These are phyloP conservation scores for Euclidium syriacum DNA, from an alignment of 345 rosid species.

Conservation along the genomic window DNA sequence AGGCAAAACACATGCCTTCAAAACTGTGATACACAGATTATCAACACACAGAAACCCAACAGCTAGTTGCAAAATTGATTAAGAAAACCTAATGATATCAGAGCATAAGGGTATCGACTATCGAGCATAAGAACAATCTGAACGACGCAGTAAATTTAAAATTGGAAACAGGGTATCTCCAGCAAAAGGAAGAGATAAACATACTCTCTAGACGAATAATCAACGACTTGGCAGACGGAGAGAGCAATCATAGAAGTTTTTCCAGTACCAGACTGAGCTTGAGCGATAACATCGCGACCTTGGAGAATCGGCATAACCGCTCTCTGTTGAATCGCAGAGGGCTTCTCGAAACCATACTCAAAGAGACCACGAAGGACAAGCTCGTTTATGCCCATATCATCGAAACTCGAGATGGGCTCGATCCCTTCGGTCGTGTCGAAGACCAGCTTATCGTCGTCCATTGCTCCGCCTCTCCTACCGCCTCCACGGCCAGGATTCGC, in stretches of 20 bases:
- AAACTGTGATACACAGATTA: background rate
- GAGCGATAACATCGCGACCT: constrained; percentile 94
- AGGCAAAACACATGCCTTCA: background rate
- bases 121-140: background rate
- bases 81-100: background rate
- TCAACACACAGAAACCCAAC: background rate
- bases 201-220: constrained; percentile 71
- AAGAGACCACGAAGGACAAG: constrained; percentile 82
- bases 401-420: constrained; percentile 79
- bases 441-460: constrained; percentile 56
- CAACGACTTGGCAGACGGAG: constrained; percentile 80
- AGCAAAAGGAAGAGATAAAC: constrained; percentile 11
- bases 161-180: constrained; percentile 26
- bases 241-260: constrained; percentile 97
- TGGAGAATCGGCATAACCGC: constrained; percentile 90
- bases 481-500: constrained; percentile 37
- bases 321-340: constrained; percentile 93
- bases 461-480: constrained; percentile 39
- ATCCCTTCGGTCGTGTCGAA: constrained; percentile 91
- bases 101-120: background rate
- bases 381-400: constrained; percentile 77
- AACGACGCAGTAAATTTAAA: background rate
- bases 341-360: constrained; percentile 85
- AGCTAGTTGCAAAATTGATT: background rate
- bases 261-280: constrained; percentile 99